Conservation (phyloP, 768 basidiomycete species). For the Phylloporus scabripes region DNA sequence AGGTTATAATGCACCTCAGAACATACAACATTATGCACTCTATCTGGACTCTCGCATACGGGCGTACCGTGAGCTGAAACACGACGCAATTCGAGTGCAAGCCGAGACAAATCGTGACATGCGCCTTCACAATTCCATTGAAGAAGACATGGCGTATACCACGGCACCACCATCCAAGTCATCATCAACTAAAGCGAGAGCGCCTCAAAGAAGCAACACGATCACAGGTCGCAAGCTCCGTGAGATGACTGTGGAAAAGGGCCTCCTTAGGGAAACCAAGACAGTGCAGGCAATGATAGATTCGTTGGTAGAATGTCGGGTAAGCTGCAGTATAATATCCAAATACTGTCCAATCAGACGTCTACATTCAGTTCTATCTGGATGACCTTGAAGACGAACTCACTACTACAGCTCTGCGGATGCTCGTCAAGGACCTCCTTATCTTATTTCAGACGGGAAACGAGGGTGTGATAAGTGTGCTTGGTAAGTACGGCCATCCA, state of each 20-base stretch:
- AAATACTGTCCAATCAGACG: background rate
- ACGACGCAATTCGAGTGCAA: slow-evolving; percentile 91
- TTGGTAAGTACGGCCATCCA: slow-evolving; percentile 47
- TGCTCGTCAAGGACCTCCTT: slow-evolving; percentile 94
- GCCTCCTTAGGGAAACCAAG: slow-evolving; percentile 86
- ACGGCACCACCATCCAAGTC: slow-evolving; percentile 25
- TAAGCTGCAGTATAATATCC: slow-evolving; percentile 36
- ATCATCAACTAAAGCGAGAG: slow-evolving; percentile 31
- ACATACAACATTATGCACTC: slow-evolving; percentile 77
- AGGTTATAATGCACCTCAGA: slow-evolving; percentile 86
- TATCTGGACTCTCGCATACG: slow-evolving; percentile 88
- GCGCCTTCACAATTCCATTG: slow-evolving; percentile 56
- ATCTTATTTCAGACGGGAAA: slow-evolving; percentile 96
- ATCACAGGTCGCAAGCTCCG: slow-evolving; percentile 80
- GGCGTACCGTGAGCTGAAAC: slow-evolving; percentile 85
- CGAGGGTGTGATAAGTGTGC: slow-evolving; percentile 83
- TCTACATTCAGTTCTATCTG: slow-evolving; percentile 69
- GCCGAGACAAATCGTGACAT: slow-evolving; percentile 87
- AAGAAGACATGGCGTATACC: slow-evolving; percentile 45
- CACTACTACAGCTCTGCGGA: slow-evolving; percentile 78
- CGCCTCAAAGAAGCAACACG: slow-evolving; percentile 63
- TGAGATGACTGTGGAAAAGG: slow-evolving; percentile 93
- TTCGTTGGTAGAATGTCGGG: slow-evolving; percentile 79
- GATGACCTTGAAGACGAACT: slow-evolving; percentile 93
- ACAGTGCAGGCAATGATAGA: slow-evolving; percentile 90